These are phyloP conservation scores for Litchi chinensis DNA, from an alignment of 345 rosid species.

Conservation along the genomic window DNA sequence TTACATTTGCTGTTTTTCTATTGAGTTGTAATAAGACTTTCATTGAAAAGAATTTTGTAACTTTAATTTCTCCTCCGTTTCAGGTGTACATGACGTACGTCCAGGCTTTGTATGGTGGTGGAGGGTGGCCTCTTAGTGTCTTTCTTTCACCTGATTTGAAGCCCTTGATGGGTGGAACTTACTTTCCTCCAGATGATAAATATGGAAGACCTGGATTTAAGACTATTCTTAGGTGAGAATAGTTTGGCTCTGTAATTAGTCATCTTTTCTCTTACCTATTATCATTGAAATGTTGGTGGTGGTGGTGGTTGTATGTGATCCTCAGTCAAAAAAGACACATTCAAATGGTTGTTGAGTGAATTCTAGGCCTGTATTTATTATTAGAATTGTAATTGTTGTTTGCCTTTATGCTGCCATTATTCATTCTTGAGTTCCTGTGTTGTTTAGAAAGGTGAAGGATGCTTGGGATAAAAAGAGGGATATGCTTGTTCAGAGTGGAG, in stretches of 20 bases:
- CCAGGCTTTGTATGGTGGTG: conserved; percentile 86
- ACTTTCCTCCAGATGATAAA: conserved; percentile 88
- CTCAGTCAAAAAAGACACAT: background rate
- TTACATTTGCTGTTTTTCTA: background rate
- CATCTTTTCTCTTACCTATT: background rate
- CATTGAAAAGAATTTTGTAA: background rate
- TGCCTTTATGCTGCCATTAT: background rate
- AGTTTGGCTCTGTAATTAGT: background rate
- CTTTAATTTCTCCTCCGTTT: conserved; percentile 14
- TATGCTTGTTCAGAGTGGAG: conserved; percentile 67
- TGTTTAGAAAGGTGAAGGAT: conserved; percentile 76
- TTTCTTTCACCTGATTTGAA: conserved; percentile 94
- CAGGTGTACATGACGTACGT: conserved; percentile 96
- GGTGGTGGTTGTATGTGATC: background rate
- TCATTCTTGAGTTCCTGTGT: conserved; percentile 12
- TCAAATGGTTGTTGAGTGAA: background rate
- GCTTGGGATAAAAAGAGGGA: conserved; percentile 83
- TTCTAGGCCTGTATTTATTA: background rate
- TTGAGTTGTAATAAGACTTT: background rate
- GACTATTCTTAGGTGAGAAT: conserved; percentile 65
- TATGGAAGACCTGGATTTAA: conserved; percentile 94
- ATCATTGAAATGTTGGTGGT: background rate
- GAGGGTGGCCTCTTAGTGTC: conserved; percentile 93
- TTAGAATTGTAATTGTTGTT: background rate
- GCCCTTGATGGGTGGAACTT: conserved; percentile 97